These are phyloP conservation scores for Saraca asoca DNA, from an alignment of 331 rosid genomes.

Conservation along the genomic window DNA sequence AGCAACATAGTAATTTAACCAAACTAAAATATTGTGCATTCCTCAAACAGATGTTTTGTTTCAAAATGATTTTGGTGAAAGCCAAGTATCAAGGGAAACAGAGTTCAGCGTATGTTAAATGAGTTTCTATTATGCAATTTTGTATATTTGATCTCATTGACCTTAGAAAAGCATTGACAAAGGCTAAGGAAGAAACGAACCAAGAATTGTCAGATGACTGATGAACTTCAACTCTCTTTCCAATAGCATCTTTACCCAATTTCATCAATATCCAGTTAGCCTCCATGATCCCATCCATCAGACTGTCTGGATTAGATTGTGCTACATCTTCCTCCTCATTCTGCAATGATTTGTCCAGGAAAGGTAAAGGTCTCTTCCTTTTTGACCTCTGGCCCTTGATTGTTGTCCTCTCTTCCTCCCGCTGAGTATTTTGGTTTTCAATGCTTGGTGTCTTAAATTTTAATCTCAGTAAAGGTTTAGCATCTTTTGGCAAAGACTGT, in stretches of 20 bases:
- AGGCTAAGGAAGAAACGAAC: constrained; percentile 47
- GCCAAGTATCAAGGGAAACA: no score
- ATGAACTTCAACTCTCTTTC: constrained; percentile 98
- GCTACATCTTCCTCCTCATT: constrained; percentile 51
- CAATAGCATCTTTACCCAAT: constrained; percentile 92
- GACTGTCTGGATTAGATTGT: constrained; percentile 55
- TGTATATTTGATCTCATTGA: neutral
- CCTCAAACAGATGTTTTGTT: no score
- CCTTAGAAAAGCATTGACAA: neutral
- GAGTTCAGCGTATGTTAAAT: neutral
- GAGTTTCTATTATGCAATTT: neutral
- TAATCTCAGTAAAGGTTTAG: constrained; percentile 72
- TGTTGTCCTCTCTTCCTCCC: constrained; percentile 74
- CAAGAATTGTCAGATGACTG: constrained; percentile 82
- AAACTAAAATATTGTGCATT: no score
- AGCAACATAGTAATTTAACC: no score
- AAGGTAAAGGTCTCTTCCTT: constrained; percentile 87
- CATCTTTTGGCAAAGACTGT: constrained; percentile 69
- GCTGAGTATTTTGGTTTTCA: constrained; percentile 65
- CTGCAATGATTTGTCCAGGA: constrained; percentile 56
- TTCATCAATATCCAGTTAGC: constrained; percentile 96
- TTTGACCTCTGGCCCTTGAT: constrained; percentile 96
- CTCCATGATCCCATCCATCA: constrained; percentile 85
- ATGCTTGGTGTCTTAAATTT: constrained; percentile 75
- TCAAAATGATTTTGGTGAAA: no score